phyloP scores from a whole-genome alignment of 2,329 filamentous ascomycete species.

The Venturia oleaginea region DNA sequence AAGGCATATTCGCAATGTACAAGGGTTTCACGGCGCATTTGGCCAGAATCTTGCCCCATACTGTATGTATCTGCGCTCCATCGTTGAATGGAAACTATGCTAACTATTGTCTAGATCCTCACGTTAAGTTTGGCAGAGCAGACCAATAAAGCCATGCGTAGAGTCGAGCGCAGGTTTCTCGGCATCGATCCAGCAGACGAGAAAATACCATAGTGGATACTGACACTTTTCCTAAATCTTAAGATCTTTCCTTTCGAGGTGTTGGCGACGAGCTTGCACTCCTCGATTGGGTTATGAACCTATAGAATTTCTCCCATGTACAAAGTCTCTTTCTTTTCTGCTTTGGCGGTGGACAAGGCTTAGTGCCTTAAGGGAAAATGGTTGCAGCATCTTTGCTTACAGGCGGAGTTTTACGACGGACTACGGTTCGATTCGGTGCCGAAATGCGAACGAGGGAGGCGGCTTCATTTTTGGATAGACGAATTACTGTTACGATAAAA shows the following conservation, averaged over 20 bases:
- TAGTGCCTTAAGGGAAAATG: neutral
- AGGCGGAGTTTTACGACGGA: neutral
- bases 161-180: slow-evolving; percentile 48
- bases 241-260: no score
- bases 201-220: slow-evolving; percentile 6
- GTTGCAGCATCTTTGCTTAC: neutral
- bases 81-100: slow-evolving; percentile 18
- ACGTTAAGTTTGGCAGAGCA: slow-evolving; percentile 92
- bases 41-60: slow-evolving; percentile 89
- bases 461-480: neutral
- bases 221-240: neutral
- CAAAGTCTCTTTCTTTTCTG: neutral
- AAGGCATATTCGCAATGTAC: slow-evolving; percentile 88
- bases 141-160: slow-evolving; percentile 85
- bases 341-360: neutral
- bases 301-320: neutral
- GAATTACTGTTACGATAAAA: no score
- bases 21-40: slow-evolving; percentile 96
- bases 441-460: neutral
- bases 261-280: neutral
- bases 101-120: slow-evolving; percentile 50
- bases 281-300: neutral
- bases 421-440: neutral
- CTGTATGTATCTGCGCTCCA: slow-evolving; percentile 38
- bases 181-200: slow-evolving; percentile 7